phyloP scores from a whole-genome alignment of 1,139 yeast genomes.

The Saccharomyces hybrid region DNA sequence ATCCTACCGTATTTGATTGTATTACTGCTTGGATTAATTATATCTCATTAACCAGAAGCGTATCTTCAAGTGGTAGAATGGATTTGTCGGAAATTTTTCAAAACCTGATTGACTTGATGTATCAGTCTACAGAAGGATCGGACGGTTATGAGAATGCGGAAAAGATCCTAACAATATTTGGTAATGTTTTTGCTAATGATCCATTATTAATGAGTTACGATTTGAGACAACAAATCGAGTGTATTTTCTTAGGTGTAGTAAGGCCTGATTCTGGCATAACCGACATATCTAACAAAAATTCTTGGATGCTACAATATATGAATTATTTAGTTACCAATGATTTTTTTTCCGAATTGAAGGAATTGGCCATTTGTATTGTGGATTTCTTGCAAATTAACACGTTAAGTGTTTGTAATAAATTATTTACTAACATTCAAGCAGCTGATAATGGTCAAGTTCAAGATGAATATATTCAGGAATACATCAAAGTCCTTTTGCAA shows the following conservation, averaged over 20 bases:
- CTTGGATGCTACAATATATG: conserved; percentile 37
- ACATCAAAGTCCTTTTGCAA: conserved; percentile 45
- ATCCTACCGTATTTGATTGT: conserved; percentile 27
- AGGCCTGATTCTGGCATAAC: conserved; percentile 12
- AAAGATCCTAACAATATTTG: conserved; percentile 23
- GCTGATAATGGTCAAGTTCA: conserved; percentile 10
- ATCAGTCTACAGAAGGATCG: conserved; percentile 17
- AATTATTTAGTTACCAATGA: conserved; percentile 36
- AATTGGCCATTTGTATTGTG: conserved; percentile 46
- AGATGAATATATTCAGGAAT: conserved; percentile 31
- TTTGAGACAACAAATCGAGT: conserved; percentile 28
- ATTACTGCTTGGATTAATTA: conserved; percentile 38
- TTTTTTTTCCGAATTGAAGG: conserved; percentile 40
- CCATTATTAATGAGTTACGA: conserved; percentile 32
- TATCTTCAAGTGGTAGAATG: conserved; percentile 33
- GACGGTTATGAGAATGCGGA: conserved; percentile 25
- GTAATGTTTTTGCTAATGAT: conserved; percentile 32
- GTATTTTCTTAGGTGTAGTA: conserved; percentile 31
- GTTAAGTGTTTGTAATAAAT: conserved; percentile 41
- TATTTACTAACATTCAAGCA: conserved; percentile 34
- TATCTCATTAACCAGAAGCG: conserved; percentile 37
- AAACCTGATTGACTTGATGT: conserved; percentile 29
- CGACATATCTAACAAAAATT: conserved; percentile 17
- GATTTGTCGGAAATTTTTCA: conserved; percentile 34
- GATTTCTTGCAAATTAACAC: conserved; percentile 48